Evolutionary conservation across 345 rosid species (phyloP), one percentile per base, ranked within the genome.

Genomic region (Pseudoturritis turrita): DNA sequence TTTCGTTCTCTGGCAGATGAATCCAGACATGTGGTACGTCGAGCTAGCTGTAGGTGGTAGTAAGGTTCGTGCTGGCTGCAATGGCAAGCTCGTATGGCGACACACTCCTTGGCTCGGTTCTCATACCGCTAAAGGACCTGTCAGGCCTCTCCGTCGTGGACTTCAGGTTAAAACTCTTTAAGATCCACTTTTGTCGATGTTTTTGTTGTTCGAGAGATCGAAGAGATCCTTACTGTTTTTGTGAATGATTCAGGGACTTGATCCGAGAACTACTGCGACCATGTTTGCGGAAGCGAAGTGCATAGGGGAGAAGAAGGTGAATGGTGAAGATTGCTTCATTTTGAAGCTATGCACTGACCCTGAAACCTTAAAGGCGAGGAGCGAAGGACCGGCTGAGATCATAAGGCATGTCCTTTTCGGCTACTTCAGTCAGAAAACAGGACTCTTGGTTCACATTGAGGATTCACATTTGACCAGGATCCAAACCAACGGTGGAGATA

Each of bases 61-160:
- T 63, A 91, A 91, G 72, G 90, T 91, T 78, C 97, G 78, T 61
- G 97, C 97, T 72, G 96, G 97, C 23, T 89, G 97, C 60, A 91
- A 91, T 43, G 97, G 97, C 7, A 91, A 89, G 73, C 89, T 91
- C 36, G 96, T 91, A 0, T 91, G 97, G 97, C 63, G 97, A 69
- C 97, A 91, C 77, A 91, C 97, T 4, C 96, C 97, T 26, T 91
- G 97, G 97, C 90, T 89, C 3, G 96, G 97, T 33, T 87, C 97
- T 41, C 93, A 86, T 56, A 77, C 90, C 4, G 96, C 97, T 0
- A 91, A 91, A 80, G 97, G 97, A 19, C 97, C 97, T 4, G 87
- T 91, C 26, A 86, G 97, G 62, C 97, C 93, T 19, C 78, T 91
- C 71, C 96, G 97, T 26, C 91, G 97, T 65, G 91, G 90, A 4